Evolutionary conservation across 768 basidiomycete species (phyloP), one percentile per base, ranked within the genome.

Genomic region (Rhizopogon vinicolor): DNA sequence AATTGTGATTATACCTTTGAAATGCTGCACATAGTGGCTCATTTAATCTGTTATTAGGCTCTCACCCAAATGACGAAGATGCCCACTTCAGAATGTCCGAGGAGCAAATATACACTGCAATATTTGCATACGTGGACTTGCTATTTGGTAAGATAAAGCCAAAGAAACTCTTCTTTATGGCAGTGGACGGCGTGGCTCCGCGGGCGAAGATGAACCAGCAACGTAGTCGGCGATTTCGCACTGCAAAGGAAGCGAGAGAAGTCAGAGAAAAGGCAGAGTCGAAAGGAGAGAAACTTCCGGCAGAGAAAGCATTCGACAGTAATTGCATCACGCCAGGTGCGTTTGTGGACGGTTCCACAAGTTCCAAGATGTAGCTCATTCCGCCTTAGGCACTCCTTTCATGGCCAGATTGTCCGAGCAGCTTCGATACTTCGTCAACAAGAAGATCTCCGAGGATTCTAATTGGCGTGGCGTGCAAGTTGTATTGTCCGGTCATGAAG

Each of bases 171-270:
- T 98, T 98, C 72, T 98, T 97, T 72, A 96, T 99, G 90, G 97
- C 96, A 25, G 88, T 99, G 44, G 97, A 98, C 68, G 96, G 96
- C 46, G 95, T 98, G 13, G 96, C 96, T 0, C 96, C 96, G 4
- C 78, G 96, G 44, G 96, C 96, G 35, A 98, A 99, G 81, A 97
- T 98, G 96, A 99, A 99, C 68, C 96, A 98, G 72, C 96, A 98
- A 67, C 86, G 96, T 18, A 87, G 89, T 67, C 79, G 96, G 40
- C 85, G 95, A 44, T 99, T 98, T 76, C 78, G 96, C 54, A 93
- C 95, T 0, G 95, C 95, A 7, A 93, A 89, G 73, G 96, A 98
- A 70, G 91, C 89, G 3, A 87, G 81, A 62, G 93, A 98, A 69
- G 74, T 89, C 37, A 75, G 87, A 56, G 91, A 92, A 72, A 92